These are phyloP conservation scores for Trichophyton rubrum DNA, from an alignment of 2,329 filamentous ascomycete species.

Conservation along the genomic window DNA sequence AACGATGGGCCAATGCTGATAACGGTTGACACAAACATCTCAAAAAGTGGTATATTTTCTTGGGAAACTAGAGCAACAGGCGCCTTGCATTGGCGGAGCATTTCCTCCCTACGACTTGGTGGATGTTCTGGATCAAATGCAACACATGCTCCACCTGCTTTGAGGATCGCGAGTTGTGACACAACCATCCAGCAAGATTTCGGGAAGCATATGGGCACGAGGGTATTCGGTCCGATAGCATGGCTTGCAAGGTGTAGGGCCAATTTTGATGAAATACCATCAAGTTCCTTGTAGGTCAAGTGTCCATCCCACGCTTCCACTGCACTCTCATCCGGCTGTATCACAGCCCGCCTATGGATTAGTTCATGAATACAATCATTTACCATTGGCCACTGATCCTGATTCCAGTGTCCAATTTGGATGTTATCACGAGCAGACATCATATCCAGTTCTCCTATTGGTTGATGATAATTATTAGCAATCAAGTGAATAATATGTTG, in stretches of 20 bases:
- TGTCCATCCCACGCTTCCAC: slow-evolving; percentile 20
- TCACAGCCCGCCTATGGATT: slow-evolving; percentile 10
- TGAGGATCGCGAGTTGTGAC: slow-evolving; percentile 21
- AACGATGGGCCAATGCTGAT: neutral
- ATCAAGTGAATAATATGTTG: slow-evolving; percentile 3
- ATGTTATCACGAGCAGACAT: slow-evolving; percentile 3
- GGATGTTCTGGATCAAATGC: slow-evolving; percentile 22
- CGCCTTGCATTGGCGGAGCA: slow-evolving; percentile 16
- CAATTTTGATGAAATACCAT: slow-evolving; percentile 50
- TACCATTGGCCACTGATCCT: slow-evolving; percentile 11
- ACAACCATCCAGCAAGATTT: slow-evolving; percentile 59
- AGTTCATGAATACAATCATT: slow-evolving; percentile 15
- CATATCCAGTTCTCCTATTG: slow-evolving; percentile 7
- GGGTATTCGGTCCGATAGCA: slow-evolving; percentile 39
- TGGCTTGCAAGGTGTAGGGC: slow-evolving; percentile 43
- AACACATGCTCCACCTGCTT: slow-evolving; percentile 22
- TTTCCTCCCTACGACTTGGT: slow-evolving; percentile 14
- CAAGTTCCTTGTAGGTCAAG: slow-evolving; percentile 54
- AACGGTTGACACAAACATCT: neutral
- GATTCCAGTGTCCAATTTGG: slow-evolving; percentile 4
- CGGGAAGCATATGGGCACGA: slow-evolving; percentile 62
- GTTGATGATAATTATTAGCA: neutral
- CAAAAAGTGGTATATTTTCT: slow-evolving; percentile 7
- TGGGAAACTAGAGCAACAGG: slow-evolving; percentile 13
- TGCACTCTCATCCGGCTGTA: slow-evolving; percentile 13